phyloP scores from a whole-genome alignment of 306 rosid genomes.

The Lablab purpureus region DNA sequence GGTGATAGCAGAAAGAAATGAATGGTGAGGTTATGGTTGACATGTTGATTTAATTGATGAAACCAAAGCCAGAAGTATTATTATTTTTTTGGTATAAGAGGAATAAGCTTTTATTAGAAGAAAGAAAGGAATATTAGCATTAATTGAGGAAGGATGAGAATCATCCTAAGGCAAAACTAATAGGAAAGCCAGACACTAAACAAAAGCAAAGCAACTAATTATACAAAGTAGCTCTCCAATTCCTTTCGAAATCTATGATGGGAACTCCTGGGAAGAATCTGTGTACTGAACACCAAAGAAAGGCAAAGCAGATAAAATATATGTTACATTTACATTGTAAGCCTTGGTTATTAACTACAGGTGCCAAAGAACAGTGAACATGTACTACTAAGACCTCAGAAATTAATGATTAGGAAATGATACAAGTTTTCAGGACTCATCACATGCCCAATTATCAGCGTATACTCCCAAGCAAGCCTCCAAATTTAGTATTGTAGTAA shows the following conservation, averaged over 20 bases:
- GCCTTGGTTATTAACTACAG: neutral
- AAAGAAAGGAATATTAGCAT: neutral
- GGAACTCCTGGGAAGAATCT: neutral
- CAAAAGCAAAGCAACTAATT: neutral
- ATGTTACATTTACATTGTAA: neutral
- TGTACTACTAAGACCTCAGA: neutral
- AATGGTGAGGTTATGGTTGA: neutral
- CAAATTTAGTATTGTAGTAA: neutral
- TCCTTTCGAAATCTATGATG: neutral
- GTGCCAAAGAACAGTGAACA: neutral
- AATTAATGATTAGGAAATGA: neutral
- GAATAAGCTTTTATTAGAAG: neutral
- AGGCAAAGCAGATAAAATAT: neutral
- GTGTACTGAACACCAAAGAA: neutral
- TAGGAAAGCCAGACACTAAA: too few relatives aligned
- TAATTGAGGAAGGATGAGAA: neutral
- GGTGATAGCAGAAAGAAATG: neutral
- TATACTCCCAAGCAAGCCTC: constrained; percentile 4
- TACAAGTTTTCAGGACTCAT: neutral
- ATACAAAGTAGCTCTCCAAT: neutral
- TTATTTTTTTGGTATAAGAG: neutral
- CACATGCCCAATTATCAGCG: neutral
- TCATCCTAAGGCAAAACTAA: neutral
- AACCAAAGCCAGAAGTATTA: constrained; percentile 5
- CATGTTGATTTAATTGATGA: neutral